Evolutionary conservation across 768 basidiomycete genomes (phyloP), one percentile per base, ranked within the genome.

Genomic region (Mycena vitilis): DNA sequence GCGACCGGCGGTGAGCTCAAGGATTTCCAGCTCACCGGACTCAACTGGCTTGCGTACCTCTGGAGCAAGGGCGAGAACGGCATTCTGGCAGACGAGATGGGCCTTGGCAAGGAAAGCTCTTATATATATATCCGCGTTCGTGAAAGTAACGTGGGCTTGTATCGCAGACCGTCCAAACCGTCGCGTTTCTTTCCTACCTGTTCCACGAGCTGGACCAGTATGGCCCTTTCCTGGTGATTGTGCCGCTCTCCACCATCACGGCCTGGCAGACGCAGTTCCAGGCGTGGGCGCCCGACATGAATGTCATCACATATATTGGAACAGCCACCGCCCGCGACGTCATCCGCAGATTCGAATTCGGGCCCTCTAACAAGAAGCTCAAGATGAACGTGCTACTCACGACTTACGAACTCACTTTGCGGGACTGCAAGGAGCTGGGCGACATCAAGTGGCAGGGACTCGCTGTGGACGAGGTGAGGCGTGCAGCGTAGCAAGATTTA

Each of bases 81-180:
- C 22, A 98, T 99, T 66, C 82, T 99, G 42, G 98, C 98, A 0
- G 98, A 99, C 75, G 98, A 99, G 86, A 99, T 99, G 98, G 98
- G 98, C 78, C 91, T 99, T 30, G 98, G 98, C 61, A 99, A 99
- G 89, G 87, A 93, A 70, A 16, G 44, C 68, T 12, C 20, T 8
- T 66, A 55, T 42, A 0, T n/a, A 63, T 53, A 7, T 42, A 53
- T 53, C n/a, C 65, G 71, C 18, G 25, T 52, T 71, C 65, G 22
- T 66, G n/a, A 66, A 45, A 63, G 48, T 42, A 18, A 63, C 60
- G 20, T 18, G 13, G 2, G 40, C 6, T 45, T 45, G 18, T 47
- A 48, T 13, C 44, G 3, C 68, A 95, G 93, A 95, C 94, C 22
- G 96, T 99, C 9, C 98, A 99, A 84, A 96, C 96, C 0, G 97